phyloP scores from a whole-genome alignment of 345 rosid species.

The Dovyalis caffra region DNA sequence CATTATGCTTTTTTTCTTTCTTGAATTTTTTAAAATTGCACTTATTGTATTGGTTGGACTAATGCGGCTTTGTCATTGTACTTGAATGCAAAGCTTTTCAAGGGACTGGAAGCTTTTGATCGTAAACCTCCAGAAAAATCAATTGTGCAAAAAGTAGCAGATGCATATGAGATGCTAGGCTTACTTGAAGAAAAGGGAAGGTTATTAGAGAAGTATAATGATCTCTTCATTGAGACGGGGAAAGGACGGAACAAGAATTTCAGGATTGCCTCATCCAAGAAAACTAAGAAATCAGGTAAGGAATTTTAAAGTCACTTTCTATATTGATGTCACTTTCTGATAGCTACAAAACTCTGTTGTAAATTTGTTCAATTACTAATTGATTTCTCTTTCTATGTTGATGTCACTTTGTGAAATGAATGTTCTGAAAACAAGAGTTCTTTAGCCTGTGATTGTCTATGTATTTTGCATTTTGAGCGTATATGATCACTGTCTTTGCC shows the following conservation, averaged over 20 bases:
- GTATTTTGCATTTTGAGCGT: neutral
- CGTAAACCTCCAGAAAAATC: conserved; percentile 80
- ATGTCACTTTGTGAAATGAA: neutral
- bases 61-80: conserved; percentile 17
- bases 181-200: conserved; percentile 63
- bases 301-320: neutral
- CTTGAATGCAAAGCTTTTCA: conserved; percentile 57
- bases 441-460: neutral
- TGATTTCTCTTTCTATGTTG: too few relatives aligned
- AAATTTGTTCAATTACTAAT: neutral
- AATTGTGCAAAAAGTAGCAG: conserved; percentile 67
- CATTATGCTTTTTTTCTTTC: neutral
- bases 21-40: neutral
- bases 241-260: conserved; percentile 26
- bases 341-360: neutral
- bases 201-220: conserved; percentile 54
- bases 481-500: neutral
- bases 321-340: neutral
- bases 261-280: conserved; percentile 33
- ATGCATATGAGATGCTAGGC: conserved; percentile 75
- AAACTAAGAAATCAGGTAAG: conserved; percentile 45
- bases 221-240: conserved; percentile 31
- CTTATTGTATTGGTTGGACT: neutral
- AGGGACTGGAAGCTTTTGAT: conserved; percentile 73
- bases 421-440: neutral